A percentile compares a stretch with the other conserved stretches of the same genome.
phyloP scores from a whole-genome alignment of 176 grass and related monocot species.

The Thinopyrum elongatum region DNA sequence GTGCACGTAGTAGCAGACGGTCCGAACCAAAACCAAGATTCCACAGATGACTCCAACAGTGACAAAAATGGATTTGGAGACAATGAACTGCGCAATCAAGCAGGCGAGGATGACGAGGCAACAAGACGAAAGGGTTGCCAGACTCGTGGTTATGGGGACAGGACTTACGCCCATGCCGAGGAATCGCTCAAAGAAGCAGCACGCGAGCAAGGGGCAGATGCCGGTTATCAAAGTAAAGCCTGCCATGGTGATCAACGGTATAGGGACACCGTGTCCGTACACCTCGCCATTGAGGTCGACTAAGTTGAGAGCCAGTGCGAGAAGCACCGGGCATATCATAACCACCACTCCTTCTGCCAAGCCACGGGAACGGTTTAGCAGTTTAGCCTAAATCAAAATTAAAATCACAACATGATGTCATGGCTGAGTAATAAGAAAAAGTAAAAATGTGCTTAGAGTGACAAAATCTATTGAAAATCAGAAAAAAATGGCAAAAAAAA shows the following conservation, averaged over 20 bases:
- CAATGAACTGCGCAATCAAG: background rate
- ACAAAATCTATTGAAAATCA: no score
- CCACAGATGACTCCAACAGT: no score
- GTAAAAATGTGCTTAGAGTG: no score
- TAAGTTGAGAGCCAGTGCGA: background rate
- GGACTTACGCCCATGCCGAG: no score
- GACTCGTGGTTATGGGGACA: no score
- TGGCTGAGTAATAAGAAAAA: no score
- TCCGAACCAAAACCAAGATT: no score
- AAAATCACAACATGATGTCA: no score
- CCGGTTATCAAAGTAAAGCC: background rate
- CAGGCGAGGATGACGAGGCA: background rate
- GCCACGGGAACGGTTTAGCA: background rate
- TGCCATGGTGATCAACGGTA: background rate
- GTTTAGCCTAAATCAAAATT: background rate
- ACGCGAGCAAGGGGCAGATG: background rate
- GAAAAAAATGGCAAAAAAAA: no score
- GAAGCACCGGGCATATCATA: background rate
- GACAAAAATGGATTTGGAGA: background rate
- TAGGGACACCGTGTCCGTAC: no score
- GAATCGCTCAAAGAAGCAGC: background rate
- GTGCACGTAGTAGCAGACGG: no score
- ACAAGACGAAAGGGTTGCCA: background rate
- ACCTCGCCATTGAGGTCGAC: no score
- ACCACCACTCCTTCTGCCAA: background rate